Conservation (phyloP, 768 basidiomycete species). For the Austroboletus eburneus region DNA sequence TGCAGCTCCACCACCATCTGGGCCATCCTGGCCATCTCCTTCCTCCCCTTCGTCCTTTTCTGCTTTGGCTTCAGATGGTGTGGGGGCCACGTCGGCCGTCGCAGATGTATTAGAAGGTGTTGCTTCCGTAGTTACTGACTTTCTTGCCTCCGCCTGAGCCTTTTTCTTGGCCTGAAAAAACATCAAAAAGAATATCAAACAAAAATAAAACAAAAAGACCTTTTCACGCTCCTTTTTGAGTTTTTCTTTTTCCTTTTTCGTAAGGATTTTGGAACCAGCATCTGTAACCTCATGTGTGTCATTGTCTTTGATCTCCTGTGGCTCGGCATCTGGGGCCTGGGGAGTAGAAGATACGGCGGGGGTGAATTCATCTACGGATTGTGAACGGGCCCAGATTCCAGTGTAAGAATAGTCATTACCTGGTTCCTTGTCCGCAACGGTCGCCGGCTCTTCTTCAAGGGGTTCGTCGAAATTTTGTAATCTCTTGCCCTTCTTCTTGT, state of each 20-base stretch:
- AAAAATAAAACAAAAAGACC: conserved; percentile 39
- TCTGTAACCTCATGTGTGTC: conserved; percentile 50
- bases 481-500: conserved; percentile 48
- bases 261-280: conserved; percentile 62
- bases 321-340: conserved; percentile 25
- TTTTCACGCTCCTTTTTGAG: conserved; percentile 97
- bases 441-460: conserved; percentile 22
- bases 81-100: conserved; percentile 13
- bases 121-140: conserved; percentile 35
- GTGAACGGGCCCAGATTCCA: not conserved
- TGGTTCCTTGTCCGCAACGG: conserved; percentile 9
- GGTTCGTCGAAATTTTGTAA: conserved; percentile 30
- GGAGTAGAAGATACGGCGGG: conserved; percentile 26
- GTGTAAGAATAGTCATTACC: conserved; percentile 7
- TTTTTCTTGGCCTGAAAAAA: conserved; percentile 63
- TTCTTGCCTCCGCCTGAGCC: conserved; percentile 87
- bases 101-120: conserved; percentile 26
- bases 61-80: conserved; percentile 27
- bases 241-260: conserved; percentile 96
- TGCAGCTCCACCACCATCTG: conserved; percentile 41
- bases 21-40: conserved; percentile 65
- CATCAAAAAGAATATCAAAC: conserved; percentile 8
- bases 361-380: conserved; percentile 18
- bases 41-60: conserved; percentile 60
- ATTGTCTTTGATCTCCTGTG: conserved; percentile 34